Percentiles rank a stretch among this genome's conserved stretches.
Evolutionary conservation across 78 protist species (phyloP).

Genomic region (Dictyostelium brefeldianum): DNA sequence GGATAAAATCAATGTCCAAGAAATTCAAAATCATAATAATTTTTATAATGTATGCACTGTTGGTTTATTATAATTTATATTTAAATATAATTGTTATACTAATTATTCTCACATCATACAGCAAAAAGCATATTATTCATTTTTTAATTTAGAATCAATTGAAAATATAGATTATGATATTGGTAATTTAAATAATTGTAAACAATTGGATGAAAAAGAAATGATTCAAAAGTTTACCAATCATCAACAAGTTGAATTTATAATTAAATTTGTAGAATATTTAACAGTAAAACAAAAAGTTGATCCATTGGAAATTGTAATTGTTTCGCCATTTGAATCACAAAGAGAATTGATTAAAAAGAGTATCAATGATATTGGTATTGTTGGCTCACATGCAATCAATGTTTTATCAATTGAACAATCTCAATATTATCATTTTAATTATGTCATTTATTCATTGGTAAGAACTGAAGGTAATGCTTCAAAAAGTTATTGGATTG

Average conservation of each 20-base stretch:
- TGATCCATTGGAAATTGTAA: neutral
- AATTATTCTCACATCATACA: neutral
- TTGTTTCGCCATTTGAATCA: conserved; percentile 44
- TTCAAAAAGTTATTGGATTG: conserved; percentile 17
- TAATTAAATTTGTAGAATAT: neutral
- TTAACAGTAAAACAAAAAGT: neutral
- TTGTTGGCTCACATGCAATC: neutral
- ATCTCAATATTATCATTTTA: conserved; percentile 24
- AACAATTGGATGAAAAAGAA: conserved; percentile 15
- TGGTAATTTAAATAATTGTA: neutral
- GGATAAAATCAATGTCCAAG: conserved; percentile 10
- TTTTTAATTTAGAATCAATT: conserved; percentile 18
- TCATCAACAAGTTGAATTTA: neutral
- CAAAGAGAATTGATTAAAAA: conserved; percentile 17
- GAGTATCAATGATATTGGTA: neutral
- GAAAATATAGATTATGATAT: conserved; percentile 4
- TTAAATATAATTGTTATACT: neutral
- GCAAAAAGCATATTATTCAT: conserved; percentile 22
- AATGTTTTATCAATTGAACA: conserved; percentile 39
- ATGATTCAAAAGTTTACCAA: neutral
- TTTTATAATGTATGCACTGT: neutral
- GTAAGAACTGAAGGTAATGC: conserved; percentile 21
- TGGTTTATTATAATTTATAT: neutral
- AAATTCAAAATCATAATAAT: neutral
- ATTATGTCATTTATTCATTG: conserved; percentile 35